These are phyloP conservation scores for Solanum appendiculatum DNA, from an alignment of 257 asterid species.

Conservation along the genomic window DNA sequence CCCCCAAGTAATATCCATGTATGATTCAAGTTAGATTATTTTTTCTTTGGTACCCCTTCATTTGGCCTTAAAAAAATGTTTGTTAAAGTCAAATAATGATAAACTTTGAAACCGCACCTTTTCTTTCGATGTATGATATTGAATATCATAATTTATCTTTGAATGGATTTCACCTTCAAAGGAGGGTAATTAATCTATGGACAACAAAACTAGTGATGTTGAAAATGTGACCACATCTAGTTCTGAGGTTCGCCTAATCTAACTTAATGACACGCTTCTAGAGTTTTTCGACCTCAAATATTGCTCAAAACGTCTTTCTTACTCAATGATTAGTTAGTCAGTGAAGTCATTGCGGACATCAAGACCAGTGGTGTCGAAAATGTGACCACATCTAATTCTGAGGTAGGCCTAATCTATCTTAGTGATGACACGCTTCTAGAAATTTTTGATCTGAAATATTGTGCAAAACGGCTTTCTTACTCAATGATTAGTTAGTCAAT, in stretches of 20 bases:
- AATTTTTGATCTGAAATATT: fast-evolving
- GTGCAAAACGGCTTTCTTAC: not conserved
- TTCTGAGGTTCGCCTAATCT: not conserved
- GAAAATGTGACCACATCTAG: not conserved
- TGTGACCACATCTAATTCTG: not conserved
- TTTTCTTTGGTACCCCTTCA: not conserved
- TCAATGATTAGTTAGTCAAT: not conserved
- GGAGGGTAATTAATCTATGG: not conserved
- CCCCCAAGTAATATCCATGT: not conserved
- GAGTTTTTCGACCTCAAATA: not conserved
- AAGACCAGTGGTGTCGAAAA: not conserved
- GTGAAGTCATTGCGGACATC: not conserved
- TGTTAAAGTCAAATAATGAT: not conserved
- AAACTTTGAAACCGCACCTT: not conserved
- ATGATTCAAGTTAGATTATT: not conserved
- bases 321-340: not conserved
- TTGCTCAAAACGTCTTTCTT: not conserved
- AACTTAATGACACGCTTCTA: not conserved
- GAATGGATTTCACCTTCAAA: not conserved
- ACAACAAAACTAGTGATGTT: not conserved
- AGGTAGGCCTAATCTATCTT: not conserved
- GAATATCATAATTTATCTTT: not conserved
- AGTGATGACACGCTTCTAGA: not conserved
- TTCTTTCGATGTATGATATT: not conserved
- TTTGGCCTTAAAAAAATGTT: not conserved